Percentiles rank a stretch among this genome's conserved stretches.
phyloP scores from a whole-genome alignment of 2,329 filamentous ascomycete genomes.

The Ophiostoma sp. region DNA sequence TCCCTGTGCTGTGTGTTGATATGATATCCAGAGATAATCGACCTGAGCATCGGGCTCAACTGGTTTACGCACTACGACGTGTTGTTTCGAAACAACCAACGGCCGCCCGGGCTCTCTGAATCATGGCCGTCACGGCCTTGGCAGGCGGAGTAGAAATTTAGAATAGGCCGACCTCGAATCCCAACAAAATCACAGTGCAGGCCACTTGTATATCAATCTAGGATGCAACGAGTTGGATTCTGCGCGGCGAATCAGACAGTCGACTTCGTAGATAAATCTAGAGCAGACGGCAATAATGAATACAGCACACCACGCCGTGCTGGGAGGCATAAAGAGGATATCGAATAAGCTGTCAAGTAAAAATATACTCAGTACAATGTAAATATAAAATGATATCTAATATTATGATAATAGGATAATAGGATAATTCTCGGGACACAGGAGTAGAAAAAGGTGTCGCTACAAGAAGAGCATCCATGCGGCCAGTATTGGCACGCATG shows the following conservation, averaged over 20 bases:
- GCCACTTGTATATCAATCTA: neutral
- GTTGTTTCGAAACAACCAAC: neutral
- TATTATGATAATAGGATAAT: neutral
- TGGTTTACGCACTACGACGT: neutral
- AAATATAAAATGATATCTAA: neutral
- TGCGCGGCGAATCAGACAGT: neutral
- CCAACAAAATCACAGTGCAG: no score
- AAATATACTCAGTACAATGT: no score
- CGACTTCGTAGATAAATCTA: neutral
- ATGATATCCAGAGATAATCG: neutral
- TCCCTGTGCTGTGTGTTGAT: neutral
- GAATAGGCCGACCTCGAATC: no score
- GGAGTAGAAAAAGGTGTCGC: no score
- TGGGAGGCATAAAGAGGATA: conserved; percentile 3
- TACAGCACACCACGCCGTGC: neutral
- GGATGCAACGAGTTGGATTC: conserved; percentile 3
- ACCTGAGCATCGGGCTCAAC: neutral
- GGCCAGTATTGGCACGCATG: no score
- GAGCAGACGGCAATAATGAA: neutral
- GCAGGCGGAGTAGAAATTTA: neutral
- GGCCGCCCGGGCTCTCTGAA: no score
- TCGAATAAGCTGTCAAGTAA: neutral
- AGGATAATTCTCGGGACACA: no score
- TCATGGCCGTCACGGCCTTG: neutral
- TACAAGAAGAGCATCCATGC: no score